Conservation (phyloP, 352 stramenopile species). For the Pythium monospermum region DNA sequence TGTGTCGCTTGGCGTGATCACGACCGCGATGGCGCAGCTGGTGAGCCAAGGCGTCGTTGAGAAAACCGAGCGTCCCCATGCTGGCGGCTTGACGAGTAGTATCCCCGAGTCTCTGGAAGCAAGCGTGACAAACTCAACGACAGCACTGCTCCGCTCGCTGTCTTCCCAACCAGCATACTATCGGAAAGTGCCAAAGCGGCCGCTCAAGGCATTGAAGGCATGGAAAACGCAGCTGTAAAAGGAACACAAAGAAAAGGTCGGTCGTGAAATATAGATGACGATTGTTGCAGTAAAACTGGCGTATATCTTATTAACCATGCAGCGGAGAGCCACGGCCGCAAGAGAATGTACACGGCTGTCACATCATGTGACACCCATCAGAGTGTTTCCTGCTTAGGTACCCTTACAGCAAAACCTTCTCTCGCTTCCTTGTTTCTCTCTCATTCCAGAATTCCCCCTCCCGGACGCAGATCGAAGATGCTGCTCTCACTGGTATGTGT, state of each 20-base stretch:
- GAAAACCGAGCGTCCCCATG: conserved; percentile 33
- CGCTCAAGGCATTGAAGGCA: conserved; percentile 67
- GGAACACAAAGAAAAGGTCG: conserved; percentile 12
- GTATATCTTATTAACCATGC: no score
- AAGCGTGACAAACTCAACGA: conserved; percentile 15
- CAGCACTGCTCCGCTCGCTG: conserved; percentile 19
- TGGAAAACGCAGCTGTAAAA: conserved; percentile 43
- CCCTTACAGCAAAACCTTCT: no score
- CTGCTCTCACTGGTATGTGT: no score
- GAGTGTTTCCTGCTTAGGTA: no score
- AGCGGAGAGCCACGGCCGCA: no score
- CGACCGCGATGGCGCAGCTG: conserved; percentile 50
- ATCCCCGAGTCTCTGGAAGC: conserved; percentile 8
- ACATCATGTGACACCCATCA: no score
- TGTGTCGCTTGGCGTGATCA: conserved; percentile 47
- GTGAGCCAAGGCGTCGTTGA: conserved; percentile 46
- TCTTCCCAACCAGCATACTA: conserved; percentile 34
- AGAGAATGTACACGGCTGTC: no score
- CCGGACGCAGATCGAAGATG: no score
- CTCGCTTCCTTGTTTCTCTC: no score
- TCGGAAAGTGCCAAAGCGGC: conserved; percentile 59
- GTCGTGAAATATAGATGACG: no score
- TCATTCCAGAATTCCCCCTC: no score
- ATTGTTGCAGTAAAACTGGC: no score
- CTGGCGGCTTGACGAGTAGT: neutral